These are phyloP conservation scores for Ogataea pignaliae DNA, from an alignment of 805 yeast species.

Conservation along the genomic window DNA sequence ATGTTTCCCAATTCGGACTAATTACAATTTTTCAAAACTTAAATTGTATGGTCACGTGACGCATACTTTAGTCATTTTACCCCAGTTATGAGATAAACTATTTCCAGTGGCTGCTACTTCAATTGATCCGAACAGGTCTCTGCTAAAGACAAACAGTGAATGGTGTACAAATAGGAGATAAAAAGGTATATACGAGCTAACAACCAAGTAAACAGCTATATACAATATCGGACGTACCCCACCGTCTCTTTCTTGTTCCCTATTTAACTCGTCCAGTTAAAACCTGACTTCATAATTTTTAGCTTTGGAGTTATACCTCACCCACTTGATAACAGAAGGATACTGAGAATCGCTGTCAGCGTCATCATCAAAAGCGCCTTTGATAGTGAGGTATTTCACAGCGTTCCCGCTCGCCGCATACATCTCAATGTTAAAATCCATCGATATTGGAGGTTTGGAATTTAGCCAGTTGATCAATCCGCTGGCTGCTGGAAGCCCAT, in stretches of 20 bases:
- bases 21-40: no score
- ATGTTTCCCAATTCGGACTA: no score
- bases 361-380: constrained; percentile 49
- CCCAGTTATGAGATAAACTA: no score
- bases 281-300: constrained; percentile 81
- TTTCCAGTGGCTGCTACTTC: not conserved
- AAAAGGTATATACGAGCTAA: not conserved
- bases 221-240: no score
- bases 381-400: constrained; percentile 67
- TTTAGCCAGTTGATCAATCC: constrained; percentile 48
- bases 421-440: constrained; percentile 67
- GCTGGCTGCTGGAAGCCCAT: not conserved
- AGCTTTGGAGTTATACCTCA: constrained; percentile 67
- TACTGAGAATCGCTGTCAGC: constrained; percentile 32
- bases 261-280: constrained; percentile 23
- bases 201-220: not conserved
- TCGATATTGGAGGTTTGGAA: constrained; percentile 71
- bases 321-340: constrained; percentile 59
- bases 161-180: no score
- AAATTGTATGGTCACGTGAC: no score
- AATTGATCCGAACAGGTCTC: not conserved
- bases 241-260: no score
- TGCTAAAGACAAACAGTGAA: no score
- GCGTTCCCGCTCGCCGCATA: constrained; percentile 72
- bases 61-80: no score